These are phyloP conservation scores for Globomyces sp. DNA, from an alignment of 371 early-diverging fungal genomes.

Conservation along the genomic window DNA sequence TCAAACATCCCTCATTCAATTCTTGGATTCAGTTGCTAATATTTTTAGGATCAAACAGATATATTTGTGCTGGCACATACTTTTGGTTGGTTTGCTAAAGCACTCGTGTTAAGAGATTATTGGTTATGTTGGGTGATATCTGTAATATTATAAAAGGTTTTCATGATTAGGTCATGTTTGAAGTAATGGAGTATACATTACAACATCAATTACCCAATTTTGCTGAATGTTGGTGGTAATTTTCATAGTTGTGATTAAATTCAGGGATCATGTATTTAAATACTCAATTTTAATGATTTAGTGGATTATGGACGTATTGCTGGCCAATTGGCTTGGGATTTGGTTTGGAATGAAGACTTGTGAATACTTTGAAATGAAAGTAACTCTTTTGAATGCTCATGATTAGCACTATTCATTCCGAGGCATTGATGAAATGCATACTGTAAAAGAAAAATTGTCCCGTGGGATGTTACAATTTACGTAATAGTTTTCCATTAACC, in stretches of 20 bases:
- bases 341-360: slow-evolving; percentile 95
- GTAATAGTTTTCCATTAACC: no score
- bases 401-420: slow-evolving; percentile 83
- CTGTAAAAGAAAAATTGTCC: slow-evolving; percentile 79
- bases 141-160: not conserved
- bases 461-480: slow-evolving; percentile 91
- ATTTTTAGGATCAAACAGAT: slow-evolving; percentile 81
- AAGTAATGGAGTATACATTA: slow-evolving; percentile 92
- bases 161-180: slow-evolving; percentile 66
- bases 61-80: slow-evolving; percentile 92
- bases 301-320: slow-evolving; percentile 94
- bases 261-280: no score
- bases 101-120: slow-evolving; percentile 87
- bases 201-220: slow-evolving; percentile 96
- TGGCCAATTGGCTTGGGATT: slow-evolving; percentile 94
- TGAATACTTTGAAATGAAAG: slow-evolving; percentile 91
- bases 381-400: slow-evolving; percentile 18
- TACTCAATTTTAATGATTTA: slow-evolving; percentile 45
- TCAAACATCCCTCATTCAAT: no score
- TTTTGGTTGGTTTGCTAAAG: slow-evolving; percentile 94
- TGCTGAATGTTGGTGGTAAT: slow-evolving; percentile 98
- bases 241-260: no score
- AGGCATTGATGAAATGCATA: slow-evolving; percentile 79
- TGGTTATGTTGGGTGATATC: slow-evolving; percentile 95
- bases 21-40: slow-evolving; percentile 31